These are phyloP conservation scores for Cryphonectria japonica DNA, from an alignment of 2,329 filamentous ascomycete species.

Conservation along the genomic window DNA sequence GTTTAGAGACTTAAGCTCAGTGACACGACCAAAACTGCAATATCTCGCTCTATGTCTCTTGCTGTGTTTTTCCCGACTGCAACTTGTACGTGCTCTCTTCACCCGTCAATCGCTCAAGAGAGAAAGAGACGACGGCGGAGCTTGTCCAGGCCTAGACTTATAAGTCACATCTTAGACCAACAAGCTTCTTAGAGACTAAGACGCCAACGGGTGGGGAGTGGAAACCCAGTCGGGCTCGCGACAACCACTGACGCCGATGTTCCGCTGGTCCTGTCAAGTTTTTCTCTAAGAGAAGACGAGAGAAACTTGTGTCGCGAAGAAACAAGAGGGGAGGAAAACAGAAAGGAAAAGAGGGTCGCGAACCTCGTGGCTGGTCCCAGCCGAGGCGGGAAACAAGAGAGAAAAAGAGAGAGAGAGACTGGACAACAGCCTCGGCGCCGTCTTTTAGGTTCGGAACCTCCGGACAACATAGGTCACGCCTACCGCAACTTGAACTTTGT, in stretches of 20 bases:
- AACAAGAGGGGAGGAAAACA: background rate
- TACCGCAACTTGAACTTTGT: background rate
- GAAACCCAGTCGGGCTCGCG: background rate
- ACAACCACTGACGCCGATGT: background rate
- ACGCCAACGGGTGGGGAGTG: background rate
- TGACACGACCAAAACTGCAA: background rate
- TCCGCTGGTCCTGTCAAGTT: background rate
- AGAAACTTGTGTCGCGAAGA: background rate
- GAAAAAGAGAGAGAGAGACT: background rate
- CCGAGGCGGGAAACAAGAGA: background rate
- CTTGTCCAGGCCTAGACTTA: background rate
- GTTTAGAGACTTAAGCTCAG: background rate
- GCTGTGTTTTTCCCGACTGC: background rate
- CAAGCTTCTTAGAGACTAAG: background rate
- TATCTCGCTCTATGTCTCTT: background rate
- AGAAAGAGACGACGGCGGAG: background rate
- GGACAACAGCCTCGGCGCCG: background rate
- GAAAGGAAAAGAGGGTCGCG: background rate
- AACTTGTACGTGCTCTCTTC: background rate
- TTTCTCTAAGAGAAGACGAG: background rate
- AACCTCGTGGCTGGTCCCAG: background rate
- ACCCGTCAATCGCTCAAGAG: background rate
- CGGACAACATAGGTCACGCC: conserved; percentile 1
- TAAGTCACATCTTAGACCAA: background rate
- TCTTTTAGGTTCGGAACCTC: background rate